Conservation (phyloP, 305 asterid genomes). For the Fraxinus sp. region DNA sequence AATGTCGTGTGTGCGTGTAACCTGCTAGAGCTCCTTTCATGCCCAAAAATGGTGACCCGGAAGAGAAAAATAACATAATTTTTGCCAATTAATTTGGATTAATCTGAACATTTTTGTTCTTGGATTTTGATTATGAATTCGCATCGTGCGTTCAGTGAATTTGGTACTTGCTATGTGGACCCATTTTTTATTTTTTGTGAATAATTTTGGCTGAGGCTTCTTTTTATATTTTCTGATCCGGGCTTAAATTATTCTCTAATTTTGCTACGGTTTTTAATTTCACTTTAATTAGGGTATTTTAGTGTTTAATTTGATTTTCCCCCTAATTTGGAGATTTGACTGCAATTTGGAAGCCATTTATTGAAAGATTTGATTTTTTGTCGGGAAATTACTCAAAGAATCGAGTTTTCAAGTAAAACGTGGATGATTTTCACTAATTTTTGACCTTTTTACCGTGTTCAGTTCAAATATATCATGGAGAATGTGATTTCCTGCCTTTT, state of each 20-base stretch:
- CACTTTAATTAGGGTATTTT: slow-evolving; percentile 12
- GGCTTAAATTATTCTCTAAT: slow-evolving; percentile 13
- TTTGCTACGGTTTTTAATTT: slow-evolving; percentile 18
- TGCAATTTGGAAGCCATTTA: slow-evolving; percentile 18
- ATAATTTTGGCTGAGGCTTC: background rate
- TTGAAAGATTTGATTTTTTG: slow-evolving; percentile 18
- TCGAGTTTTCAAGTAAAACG: slow-evolving; percentile 12
- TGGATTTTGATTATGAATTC: slow-evolving; percentile 27
- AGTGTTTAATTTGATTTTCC: slow-evolving; percentile 27
- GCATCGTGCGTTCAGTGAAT: background rate
- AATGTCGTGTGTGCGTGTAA: slow-evolving; percentile 25
- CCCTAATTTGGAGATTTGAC: slow-evolving; percentile 18
- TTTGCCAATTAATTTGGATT: background rate
- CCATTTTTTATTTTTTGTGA: slow-evolving; percentile 20
- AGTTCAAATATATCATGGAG: background rate
- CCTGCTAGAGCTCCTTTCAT: slow-evolving; percentile 33
- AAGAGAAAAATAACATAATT: slow-evolving; percentile 14
- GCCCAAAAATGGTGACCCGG: slow-evolving; percentile 18
- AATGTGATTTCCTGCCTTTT: slow-evolving; percentile 15
- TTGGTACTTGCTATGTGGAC: slow-evolving; percentile 19
- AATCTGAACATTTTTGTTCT: background rate
- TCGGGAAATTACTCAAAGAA: slow-evolving; percentile 7
- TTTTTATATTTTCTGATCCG: background rate
- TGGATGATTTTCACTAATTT: background rate
- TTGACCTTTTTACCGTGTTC: background rate